Evolutionary conservation across 345 rosid genomes (phyloP).

Genomic region (Sonneratia caseolaris): DNA sequence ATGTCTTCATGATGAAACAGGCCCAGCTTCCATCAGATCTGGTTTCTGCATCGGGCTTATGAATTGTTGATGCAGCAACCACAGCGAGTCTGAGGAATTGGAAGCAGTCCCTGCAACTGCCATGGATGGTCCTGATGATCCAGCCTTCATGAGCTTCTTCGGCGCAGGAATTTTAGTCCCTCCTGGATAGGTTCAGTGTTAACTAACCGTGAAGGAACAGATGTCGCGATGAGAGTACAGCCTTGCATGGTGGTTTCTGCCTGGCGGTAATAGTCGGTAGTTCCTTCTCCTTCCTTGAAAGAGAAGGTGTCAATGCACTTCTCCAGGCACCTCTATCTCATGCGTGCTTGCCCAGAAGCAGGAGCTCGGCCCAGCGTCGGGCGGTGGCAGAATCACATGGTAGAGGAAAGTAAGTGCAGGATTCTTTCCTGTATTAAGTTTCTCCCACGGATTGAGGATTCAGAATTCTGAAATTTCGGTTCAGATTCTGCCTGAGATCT

Average conservation of each 20-base stretch:
- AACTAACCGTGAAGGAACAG: neutral
- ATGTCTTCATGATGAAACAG: neutral
- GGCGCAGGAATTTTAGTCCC: constrained; percentile 28
- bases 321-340: too few relatives aligned
- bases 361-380: too few relatives aligned
- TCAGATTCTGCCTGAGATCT: too few relatives aligned
- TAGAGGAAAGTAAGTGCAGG: too few relatives aligned
- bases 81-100: constrained; percentile 90
- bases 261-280: too few relatives aligned
- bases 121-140: constrained; percentile 86
- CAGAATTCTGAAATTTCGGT: too few relatives aligned
- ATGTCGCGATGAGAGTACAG: neutral
- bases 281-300: too few relatives aligned
- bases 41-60: neutral
- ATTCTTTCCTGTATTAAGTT: too few relatives aligned
- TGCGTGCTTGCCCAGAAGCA: too few relatives aligned
- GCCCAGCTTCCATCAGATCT: neutral
- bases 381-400: too few relatives aligned
- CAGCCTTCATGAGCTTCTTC: constrained; percentile 78
- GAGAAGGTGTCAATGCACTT: too few relatives aligned
- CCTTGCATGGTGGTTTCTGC: neutral
- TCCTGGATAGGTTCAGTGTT: neutral
- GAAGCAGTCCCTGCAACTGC: constrained; percentile 88
- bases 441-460: too few relatives aligned
- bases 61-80: neutral